Base-by-base conservation (phyloP, 2,329 filamentous ascomycete genomes). In the Trichoderma sp. region DNA sequence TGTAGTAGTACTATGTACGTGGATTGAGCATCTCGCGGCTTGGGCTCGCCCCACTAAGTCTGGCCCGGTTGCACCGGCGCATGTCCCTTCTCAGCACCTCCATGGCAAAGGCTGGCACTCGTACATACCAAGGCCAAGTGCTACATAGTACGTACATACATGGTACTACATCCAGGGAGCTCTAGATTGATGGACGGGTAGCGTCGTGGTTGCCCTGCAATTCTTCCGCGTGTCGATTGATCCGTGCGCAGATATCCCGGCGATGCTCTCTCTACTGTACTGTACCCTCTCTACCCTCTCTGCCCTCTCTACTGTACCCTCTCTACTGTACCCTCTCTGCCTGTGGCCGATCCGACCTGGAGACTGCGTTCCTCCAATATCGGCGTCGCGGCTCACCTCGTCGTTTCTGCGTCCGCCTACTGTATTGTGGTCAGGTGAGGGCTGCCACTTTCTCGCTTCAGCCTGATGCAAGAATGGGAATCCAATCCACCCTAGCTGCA, bases 1-100 rank as follows among this genome's bases (percentile, higher is more conserved):
- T n/a, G n/a, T n/a, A n/a, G n/a, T n/a, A n/a, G n/a, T n/a, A n/a
- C n/a, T n/a, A n/a, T n/a, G n/a, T n/a, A n/a, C 63, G 63, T 56
- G 63, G 56, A 54, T 37, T 64, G 50, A 67, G 57, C 37, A 68
- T 48, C 54, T 66, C 35, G 58, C 56, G 56, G 57, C 56, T 64
- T 64, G 67, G 19, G 53, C 53, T 54, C 25, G 54, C 67, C 54
- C 67, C 67, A 66, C 67, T 32, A 60, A 50, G 67, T 32, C 45
- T 67, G 63, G 45, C 45, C 64, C 63, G 45, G 61, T 67, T 68
- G 54, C 54, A 68, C 53, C 61, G 67, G 64, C 54, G 61, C 67
- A 66, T 57, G 56, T 54, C 53, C 56, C 32, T 68, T 45, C 67
- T 68, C 67, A 68, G 54, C 61, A 54, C 48, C 48, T 52, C 25